Base-by-base conservation (phyloP, 108 stramenopile genomes). In the Pseudonitzschia pungens region DNA sequence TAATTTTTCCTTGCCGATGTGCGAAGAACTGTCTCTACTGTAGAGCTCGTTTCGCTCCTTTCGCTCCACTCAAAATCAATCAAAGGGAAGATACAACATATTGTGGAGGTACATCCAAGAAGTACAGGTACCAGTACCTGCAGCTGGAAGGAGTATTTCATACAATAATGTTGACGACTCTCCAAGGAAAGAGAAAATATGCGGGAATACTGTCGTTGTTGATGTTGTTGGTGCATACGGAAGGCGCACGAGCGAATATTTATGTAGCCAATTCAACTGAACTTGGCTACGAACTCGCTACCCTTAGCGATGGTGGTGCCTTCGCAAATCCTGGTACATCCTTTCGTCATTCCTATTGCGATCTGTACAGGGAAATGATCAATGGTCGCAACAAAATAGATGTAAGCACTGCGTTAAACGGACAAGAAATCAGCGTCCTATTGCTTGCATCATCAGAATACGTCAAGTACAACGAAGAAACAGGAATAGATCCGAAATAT, bases 401-500 rank as follows among this genome's bases (percentile, higher is more conserved):
- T 14, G 11, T 54, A 21, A 21, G 53, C 24, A 24, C n/a, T 54
- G 53, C 14, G 14, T 54, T 58, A 26, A 26, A 31, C 9, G 57
- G 57, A 58, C 3, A 7, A 58, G 28, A 58, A 1, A 6, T 58
- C 24, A 33, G 29, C 29, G 26, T 58, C 0, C 27, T 27, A 15
- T 12, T 58, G 24, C 0, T n/a, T 27, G 57, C 24, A 27, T n/a
- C 28, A 45, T n/a, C 7, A 48, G 18, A 48, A 48, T 67, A 24
- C 4, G 48, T 67, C 20, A 8, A 7, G 20, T 67, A 67, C 45
- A 24, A 48, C 24, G 1, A 48, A 24, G 66, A 44, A 44, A 67
- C 66, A 8, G 69, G 69, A 53, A 70, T 70, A 0, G 55, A 70
- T 21, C 48, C 40, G 12, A 27, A n/a, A 0, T 42, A 73, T 65